A percentile compares a stretch with the other conserved stretches of the same genome.
Conservation (phyloP, 2,329 filamentous ascomycete genomes). For the Botryosphaeria dothidea region DNA sequence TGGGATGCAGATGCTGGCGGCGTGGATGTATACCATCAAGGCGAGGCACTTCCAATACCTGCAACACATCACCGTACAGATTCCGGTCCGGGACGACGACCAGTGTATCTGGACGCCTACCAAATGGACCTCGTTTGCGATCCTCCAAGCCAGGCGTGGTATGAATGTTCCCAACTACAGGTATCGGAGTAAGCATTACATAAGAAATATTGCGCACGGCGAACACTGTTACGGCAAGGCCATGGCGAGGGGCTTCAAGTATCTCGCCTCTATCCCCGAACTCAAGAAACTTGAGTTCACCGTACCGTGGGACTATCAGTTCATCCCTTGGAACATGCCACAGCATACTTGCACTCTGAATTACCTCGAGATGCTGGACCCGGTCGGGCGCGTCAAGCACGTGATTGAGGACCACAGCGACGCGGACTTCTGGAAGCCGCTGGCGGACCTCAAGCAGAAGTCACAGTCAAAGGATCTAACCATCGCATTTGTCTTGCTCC, state of each 20-base stretch:
- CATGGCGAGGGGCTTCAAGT: background rate
- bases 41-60: conserved; percentile 12
- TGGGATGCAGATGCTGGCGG: background rate
- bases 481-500: background rate
- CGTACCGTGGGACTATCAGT: background rate
- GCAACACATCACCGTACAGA: background rate
- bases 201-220: background rate
- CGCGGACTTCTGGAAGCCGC: background rate
- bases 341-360: background rate
- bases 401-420: background rate
- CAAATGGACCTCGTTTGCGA: background rate
- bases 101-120: background rate
- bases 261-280: background rate
- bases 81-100: background rate
- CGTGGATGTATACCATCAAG: background rate
- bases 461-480: background rate
- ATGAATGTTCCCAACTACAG: background rate
- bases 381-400: background rate
- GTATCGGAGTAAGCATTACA: background rate
- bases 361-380: background rate
- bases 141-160: background rate
- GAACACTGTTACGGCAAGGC: background rate
- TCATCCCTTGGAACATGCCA: background rate
- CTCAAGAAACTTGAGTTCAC: background rate
- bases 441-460: background rate